Conservation (phyloP, 2,329 filamentous ascomycete species). For the Mycosphaerella sp. region DNA sequence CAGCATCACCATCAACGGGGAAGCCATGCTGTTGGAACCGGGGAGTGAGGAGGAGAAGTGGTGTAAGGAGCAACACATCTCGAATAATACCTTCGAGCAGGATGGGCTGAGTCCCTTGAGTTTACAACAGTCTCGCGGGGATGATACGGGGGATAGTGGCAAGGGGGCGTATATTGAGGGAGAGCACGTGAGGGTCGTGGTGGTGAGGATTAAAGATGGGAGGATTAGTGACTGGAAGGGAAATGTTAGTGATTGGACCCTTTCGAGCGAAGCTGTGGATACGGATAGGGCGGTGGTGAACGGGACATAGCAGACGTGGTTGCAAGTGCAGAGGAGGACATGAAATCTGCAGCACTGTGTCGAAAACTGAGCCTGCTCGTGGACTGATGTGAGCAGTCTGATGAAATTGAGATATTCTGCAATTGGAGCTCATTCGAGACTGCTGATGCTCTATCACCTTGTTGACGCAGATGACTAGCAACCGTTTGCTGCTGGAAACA, state of each 20-base stretch:
- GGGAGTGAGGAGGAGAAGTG: slow-evolving; percentile 78
- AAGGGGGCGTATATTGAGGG: slow-evolving; percentile 66
- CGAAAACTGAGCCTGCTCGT: not conserved
- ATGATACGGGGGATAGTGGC: slow-evolving; percentile 35
- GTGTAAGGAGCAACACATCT: slow-evolving; percentile 75
- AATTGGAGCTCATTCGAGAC: not conserved
- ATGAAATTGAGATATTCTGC: not conserved
- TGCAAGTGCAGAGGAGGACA: not conserved
- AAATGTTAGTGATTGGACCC: slow-evolving; percentile 71
- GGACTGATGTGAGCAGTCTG: not conserved
- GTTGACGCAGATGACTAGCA: not conserved
- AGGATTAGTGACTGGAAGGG: slow-evolving; percentile 94
- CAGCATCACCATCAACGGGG: slow-evolving; percentile 88
- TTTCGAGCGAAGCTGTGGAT: slow-evolving; percentile 1
- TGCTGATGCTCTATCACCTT: not conserved
- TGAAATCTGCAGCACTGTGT: not conserved
- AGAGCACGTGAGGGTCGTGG: slow-evolving; percentile 78
- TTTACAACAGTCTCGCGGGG: slow-evolving; percentile 19
- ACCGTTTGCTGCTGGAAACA: not conserved
- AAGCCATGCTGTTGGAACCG: slow-evolving; percentile 62
- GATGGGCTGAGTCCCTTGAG: not conserved
- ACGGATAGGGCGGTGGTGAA: slow-evolving; percentile 1
- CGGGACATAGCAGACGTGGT: not conserved
- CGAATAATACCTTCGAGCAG: slow-evolving; percentile 66
- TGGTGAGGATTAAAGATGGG: slow-evolving; percentile 77